Evolutionary conservation across 139 green algal species (phyloP).

Genomic region (Yamagishiella unicocca): DNA sequence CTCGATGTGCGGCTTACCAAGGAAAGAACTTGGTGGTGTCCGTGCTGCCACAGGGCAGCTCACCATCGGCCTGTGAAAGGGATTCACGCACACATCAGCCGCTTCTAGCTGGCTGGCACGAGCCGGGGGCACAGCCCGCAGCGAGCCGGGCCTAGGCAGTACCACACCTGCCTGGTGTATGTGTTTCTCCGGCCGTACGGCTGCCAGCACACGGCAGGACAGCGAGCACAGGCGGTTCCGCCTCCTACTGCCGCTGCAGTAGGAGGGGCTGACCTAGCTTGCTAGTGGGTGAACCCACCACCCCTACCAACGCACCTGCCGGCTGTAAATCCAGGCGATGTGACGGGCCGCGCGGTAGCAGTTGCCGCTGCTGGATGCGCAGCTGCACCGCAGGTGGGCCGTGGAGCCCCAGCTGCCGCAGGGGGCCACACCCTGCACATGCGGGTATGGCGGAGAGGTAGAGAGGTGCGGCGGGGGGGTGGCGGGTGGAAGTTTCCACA

Average conservation of each 20-base stretch:
- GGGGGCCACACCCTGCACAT: not conserved
- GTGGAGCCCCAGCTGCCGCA: not conserved
- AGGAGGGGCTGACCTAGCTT: not conserved
- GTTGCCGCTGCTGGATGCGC: not conserved
- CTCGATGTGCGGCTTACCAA: no score
- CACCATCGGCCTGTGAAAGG: no score
- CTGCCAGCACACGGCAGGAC: not conserved
- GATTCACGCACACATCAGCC: no score
- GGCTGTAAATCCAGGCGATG: conserved; percentile 10
- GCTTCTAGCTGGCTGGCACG: no score
- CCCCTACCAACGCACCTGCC: not conserved
- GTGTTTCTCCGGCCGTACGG: not conserved
- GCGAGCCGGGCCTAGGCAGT: no score
- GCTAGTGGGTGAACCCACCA: not conserved
- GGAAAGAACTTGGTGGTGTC: no score
- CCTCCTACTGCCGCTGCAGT: not conserved
- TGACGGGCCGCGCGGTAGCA: not conserved
- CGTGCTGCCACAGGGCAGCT: no score
- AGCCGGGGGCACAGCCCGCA: no score
- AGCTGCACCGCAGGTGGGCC: not conserved
- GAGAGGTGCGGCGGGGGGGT: not conserved
- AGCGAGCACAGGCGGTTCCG: not conserved
- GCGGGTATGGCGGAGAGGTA: not conserved
- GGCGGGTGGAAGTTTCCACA: not conserved
- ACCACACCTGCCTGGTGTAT: no score